Evolutionary conservation across 805 yeast species (phyloP), one percentile per base, ranked within the genome.

Genomic region (Ogataea kodamae): DNA sequence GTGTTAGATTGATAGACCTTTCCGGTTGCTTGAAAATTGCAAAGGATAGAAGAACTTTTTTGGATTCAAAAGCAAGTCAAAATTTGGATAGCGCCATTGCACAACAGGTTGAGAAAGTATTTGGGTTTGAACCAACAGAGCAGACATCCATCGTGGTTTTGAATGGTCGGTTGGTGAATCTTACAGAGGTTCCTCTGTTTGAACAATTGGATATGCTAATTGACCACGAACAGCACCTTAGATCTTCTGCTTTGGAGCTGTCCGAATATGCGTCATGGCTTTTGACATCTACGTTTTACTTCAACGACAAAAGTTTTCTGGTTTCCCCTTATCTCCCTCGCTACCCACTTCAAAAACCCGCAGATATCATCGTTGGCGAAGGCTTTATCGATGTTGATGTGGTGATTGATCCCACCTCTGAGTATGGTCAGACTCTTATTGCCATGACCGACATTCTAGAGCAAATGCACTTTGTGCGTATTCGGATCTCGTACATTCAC

Each of bases 321-420:
- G 30, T 40, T 7, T 34, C 50, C 6, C 28, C 44, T 9, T 6
- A 31, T 6, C 37, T 46, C 12, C 52, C 61, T 10, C 42, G 61
- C 25, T 46, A 52, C 9, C 41, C 42, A 13, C 18, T 39, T 1
- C 6, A 5, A 5, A 14, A 19, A 8, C 18, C 35, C 9, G 24
- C 44, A 10, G 31, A 13, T 7, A 13, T 40, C 25, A 30, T 13
- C 8, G 11, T 38, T 9, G 28, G 18, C 3, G 19, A 22, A 3
- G 45, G 46, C 4, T 26, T 42, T 3, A 10, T 87, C 13, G 81
- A 81, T 40, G 49, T 88, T 4, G 56, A 74, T 4, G 62, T 83
- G 0, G 57, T 83, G 1, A 49, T 85, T 23, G 88, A 92, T 53
- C 97, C 97, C 1, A 56, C 77, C 2, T 72, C 74, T 39, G 89